These are phyloP conservation scores for Byssochlamys sp. DNA, from an alignment of 2,329 filamentous ascomycete species.

Conservation along the genomic window DNA sequence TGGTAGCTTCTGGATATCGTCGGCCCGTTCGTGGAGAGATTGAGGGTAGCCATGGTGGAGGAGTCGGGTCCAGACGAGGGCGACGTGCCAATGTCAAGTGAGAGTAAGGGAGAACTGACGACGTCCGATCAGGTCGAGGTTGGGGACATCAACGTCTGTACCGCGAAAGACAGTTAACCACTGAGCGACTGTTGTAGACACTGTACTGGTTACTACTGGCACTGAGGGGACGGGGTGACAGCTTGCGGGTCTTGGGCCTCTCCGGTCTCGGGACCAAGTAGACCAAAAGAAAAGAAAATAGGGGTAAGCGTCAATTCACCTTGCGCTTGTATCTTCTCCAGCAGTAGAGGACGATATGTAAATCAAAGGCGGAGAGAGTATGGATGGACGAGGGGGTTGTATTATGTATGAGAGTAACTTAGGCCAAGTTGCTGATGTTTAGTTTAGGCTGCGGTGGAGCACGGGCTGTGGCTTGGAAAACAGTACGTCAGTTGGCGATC, in stretches of 20 bases:
- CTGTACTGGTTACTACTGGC: not conserved
- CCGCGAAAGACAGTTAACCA: not conserved
- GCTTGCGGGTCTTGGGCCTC: not conserved
- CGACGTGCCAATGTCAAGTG: not conserved
- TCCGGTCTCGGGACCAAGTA: not conserved
- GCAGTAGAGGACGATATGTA: not conserved
- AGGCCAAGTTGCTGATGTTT: not conserved
- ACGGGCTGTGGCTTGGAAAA: not conserved
- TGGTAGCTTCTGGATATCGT: conserved; percentile 71
- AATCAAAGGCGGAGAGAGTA: not conserved
- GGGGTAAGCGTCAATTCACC: not conserved
- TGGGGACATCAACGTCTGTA: not conserved
- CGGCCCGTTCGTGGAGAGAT: conserved; percentile 67
- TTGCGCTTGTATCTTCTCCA: not conserved
- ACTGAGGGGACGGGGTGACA: not conserved
- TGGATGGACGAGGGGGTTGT: not conserved
- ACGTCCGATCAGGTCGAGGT: not conserved
- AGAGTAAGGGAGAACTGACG: not conserved
- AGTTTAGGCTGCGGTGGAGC: not conserved
- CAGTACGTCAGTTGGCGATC: not conserved
- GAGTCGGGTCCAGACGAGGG: not conserved
- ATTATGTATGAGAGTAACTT: not conserved
- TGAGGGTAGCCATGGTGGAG: conserved; percentile 63
- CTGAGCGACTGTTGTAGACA: not conserved
- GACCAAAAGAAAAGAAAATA: not conserved